These are phyloP conservation scores for Sicyos edulis DNA, from an alignment of 306 rosid species.

Conservation along the genomic window DNA sequence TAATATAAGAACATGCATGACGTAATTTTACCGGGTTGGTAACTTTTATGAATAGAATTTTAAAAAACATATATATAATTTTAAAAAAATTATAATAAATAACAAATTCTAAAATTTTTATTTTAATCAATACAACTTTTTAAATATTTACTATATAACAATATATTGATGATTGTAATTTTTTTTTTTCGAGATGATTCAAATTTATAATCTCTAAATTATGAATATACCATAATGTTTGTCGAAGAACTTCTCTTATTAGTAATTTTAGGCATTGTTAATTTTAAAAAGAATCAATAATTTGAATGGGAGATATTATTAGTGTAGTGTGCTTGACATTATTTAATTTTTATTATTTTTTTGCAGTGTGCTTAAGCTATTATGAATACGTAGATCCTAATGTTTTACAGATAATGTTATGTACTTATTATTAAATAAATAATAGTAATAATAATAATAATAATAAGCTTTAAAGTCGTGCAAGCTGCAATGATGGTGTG, in stretches of 20 bases:
- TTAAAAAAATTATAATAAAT: too few species aligned
- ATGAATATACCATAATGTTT: too few species aligned
- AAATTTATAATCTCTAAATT: too few species aligned
- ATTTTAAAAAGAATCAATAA: neutral
- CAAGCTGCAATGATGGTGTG: conserved; percentile 21
- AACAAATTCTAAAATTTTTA: neutral
- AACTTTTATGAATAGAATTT: neutral
- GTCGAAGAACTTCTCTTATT: too few species aligned
- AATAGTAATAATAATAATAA: neutral
- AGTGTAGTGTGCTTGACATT: too few species aligned
- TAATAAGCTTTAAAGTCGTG: conserved; percentile 14
- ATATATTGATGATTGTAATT: too few species aligned
- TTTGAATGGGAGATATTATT: neutral
- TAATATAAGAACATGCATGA: neutral
- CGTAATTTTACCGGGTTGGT: neutral
- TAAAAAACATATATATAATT: neutral
- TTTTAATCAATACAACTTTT: too few species aligned
- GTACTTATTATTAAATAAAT: neutral
- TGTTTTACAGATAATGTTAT: conserved; percentile 16
- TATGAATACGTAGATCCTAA: conserved; percentile 5
- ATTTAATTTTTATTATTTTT: too few species aligned
- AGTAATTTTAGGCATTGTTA: too few species aligned
- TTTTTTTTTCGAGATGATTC: too few species aligned
- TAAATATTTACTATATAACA: too few species aligned
- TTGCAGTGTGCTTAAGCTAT: neutral